Base-by-base conservation (phyloP, 1,284 basidiomycete species). In the Pholiota adiposa region DNA sequence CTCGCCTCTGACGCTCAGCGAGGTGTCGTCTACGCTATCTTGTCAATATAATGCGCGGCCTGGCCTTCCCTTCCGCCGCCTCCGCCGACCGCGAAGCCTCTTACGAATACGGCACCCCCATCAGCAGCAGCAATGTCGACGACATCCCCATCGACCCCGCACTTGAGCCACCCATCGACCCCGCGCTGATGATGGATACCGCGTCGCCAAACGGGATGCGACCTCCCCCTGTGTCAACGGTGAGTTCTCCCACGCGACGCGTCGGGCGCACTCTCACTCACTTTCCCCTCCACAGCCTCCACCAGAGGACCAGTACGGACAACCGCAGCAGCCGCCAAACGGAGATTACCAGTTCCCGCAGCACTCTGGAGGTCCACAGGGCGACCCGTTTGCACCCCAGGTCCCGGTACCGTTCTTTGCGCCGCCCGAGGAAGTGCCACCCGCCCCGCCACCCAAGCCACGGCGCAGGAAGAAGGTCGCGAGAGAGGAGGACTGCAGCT, bases 141-240 rank as follows among this genome's bases (percentile, higher is more conserved):
- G 81, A 85, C 72, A 87, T 90, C 73, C 87, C 86, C 66, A 90
- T 90, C 77, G 88, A 90, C 83, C 88, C 88, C 69, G 84, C 82
- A 53, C 82, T 89, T 63, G 79, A 70, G 43, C 73, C 77, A 19
- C 70, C 77, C 58, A 79, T 87, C 60, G 85, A 86, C 77, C 83
- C 85, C 25, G 77, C 77, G 56, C 72, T 84, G 61, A 72, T 82
- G 65, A 69, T 64, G 41, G 74, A 76, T 36, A 56, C 62, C 48
- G 58, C 55, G 64, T 54, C 54, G 38, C 55, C 61, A 43, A 62
- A 58, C 57, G 50, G 54, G 38, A 63, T 67, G 23, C 63, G 58
- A 55, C 61, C 65, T 43, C 57, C 63, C 44, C 56, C 64, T 41
- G 25, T 58, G 54, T 61, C 59, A 27, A 59, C 56, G 36, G 21